A percentile compares a stretch with the other conserved stretches of the same genome.
phyloP scores from a whole-genome alignment of 129 eudicot genomes.

The Flaveria robusta region DNA sequence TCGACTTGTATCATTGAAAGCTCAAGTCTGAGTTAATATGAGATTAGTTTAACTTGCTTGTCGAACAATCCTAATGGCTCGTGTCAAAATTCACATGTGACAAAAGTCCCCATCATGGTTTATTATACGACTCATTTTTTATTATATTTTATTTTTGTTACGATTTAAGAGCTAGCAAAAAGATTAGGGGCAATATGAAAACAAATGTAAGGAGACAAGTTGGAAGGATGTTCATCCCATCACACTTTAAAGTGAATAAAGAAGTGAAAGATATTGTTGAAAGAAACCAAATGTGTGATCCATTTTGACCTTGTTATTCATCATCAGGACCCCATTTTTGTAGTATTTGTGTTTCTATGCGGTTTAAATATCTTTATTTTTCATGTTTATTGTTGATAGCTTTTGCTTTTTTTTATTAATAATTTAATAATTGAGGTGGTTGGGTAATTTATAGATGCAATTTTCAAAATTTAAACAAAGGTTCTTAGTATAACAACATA shows the following conservation, averaged over 20 bases:
- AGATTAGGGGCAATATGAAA: neutral
- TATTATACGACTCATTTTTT: too few species aligned
- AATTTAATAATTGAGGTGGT: neutral
- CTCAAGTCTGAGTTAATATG: too few species aligned
- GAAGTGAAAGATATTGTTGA: slow-evolving; percentile 21
- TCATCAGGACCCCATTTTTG: slow-evolving; percentile 24
- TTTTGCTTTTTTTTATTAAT: neutral
- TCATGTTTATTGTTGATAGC: neutral
- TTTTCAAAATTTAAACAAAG: neutral
- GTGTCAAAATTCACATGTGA: too few species aligned
- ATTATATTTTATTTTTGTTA: neutral
- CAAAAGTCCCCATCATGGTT: too few species aligned
- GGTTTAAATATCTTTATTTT: slow-evolving; percentile 12
- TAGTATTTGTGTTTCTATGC: slow-evolving; percentile 19
- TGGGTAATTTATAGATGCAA: neutral
- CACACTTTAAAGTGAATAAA: slow-evolving; percentile 25
- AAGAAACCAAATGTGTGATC: slow-evolving; percentile 31
- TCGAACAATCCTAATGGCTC: too few species aligned
- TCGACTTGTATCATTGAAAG: too few species aligned
- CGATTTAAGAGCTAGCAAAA: neutral
- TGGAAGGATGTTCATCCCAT: slow-evolving; percentile 33
- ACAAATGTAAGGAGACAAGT: slow-evolving; percentile 15
- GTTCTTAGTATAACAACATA: neutral
- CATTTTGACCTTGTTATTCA: slow-evolving; percentile 39
- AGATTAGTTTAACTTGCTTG: too few species aligned